Evolutionary conservation across 192 early-diverging fungal species (phyloP).

Genomic region (Podila clonocystis): DNA sequence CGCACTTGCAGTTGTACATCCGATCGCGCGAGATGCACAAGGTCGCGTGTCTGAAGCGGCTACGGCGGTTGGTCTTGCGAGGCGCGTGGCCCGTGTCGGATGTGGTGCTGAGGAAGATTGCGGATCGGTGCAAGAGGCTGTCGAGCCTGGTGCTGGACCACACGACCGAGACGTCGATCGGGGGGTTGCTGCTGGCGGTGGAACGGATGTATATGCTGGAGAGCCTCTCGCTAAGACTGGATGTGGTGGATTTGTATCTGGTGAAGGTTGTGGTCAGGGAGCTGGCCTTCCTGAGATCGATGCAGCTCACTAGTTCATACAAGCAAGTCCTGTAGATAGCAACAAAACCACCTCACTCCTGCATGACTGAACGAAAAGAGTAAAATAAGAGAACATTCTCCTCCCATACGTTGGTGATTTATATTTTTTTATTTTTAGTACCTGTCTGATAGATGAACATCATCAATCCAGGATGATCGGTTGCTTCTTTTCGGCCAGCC

Average conservation of each 20-base stretch:
- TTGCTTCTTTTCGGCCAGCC: slow-evolving; percentile 38
- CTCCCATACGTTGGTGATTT: too few relatives aligned
- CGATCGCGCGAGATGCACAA: slow-evolving; percentile 23
- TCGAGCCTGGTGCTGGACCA: slow-evolving; percentile 22
- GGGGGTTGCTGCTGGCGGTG: slow-evolving; percentile 28
- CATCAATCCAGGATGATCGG: slow-evolving; percentile 21
- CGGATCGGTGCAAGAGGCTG: slow-evolving; percentile 20
- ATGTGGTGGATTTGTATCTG: slow-evolving; percentile 28
- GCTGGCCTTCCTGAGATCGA: background rate
- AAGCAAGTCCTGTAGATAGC: too few relatives aligned
- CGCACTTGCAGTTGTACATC: slow-evolving; percentile 9
- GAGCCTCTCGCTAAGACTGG: slow-evolving; percentile 12
- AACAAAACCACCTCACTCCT: too few relatives aligned
- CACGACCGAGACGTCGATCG: slow-evolving; percentile 18
- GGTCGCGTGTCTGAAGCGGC: slow-evolving; percentile 4
- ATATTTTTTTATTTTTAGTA: too few relatives aligned
- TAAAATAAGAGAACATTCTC: too few relatives aligned
- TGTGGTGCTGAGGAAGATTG: slow-evolving; percentile 17
- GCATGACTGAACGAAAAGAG: too few relatives aligned
- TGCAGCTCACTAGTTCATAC: slow-evolving; percentile 17
- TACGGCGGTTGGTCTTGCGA: slow-evolving; percentile 1
- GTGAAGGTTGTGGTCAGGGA: slow-evolving; percentile 20
- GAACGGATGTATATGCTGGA: slow-evolving; percentile 31
- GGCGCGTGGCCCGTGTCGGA: slow-evolving; percentile 32
- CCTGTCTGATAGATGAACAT: background rate